Evolutionary conservation across 208 protist genomes (phyloP).

Genomic region (Spongospora subterranea): DNA sequence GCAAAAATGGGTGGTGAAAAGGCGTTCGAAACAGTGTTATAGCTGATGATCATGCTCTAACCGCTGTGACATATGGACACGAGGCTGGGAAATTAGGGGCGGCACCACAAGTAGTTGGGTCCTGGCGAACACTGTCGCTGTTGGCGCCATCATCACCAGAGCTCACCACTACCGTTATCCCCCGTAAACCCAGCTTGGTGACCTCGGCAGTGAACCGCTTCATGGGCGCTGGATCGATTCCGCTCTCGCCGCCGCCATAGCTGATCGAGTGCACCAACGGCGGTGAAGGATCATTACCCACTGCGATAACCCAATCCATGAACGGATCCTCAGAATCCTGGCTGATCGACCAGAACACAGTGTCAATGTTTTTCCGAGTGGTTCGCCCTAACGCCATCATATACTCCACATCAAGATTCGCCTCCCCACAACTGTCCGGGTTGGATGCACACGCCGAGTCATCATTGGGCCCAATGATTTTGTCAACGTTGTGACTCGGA

Average conservation of each 20-base stretch:
- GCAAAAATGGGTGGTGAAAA: too few relatives aligned
- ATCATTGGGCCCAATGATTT: not conserved
- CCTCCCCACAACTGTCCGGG: slow-evolving; percentile 35
- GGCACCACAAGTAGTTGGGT: not conserved
- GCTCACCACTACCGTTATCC: slow-evolving; percentile 15
- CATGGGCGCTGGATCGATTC: not conserved
- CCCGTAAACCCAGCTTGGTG: slow-evolving; percentile 40
- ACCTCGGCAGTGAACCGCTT: not conserved
- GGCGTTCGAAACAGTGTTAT: too few relatives aligned
- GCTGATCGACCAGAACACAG: slow-evolving; percentile 65
- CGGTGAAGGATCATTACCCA: slow-evolving; percentile 44
- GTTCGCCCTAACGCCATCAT: not conserved
- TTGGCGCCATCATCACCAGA: slow-evolving; percentile 62
- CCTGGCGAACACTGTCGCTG: not conserved
- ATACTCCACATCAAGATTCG: slow-evolving; percentile 47
- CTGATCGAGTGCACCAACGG: slow-evolving; percentile 17
- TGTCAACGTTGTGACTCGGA: not conserved
- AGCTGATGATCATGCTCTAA: too few relatives aligned
- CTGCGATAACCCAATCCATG: slow-evolving; percentile 22
- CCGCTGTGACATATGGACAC: slow-evolving; percentile 1
- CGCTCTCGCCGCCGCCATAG: not conserved
- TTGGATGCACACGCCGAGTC: not conserved
- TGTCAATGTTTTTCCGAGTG: not conserved
- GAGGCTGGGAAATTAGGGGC: not conserved
- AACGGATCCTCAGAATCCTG: slow-evolving; percentile 38